A percentile compares a stretch with the other conserved stretches of the same genome.
Evolutionary conservation across 352 stramenopile species (phyloP).

Genomic region (Aphanomyces cochlioides): DNA sequence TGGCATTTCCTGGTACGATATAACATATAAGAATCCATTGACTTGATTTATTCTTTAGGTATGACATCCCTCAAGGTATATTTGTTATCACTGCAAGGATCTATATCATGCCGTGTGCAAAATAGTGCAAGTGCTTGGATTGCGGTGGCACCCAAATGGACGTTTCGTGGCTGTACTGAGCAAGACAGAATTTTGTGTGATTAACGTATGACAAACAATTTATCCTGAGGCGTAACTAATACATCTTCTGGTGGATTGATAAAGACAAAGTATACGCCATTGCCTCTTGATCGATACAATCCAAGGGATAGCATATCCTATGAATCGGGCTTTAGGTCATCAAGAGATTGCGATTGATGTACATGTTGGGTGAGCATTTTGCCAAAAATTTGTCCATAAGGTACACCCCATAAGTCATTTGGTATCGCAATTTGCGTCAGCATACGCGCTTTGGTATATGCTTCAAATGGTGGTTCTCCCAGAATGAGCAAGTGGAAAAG

Average conservation of each 20-base stretch:
- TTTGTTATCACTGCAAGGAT: conserved; percentile 5
- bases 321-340: not conserved
- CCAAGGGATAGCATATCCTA: conserved; percentile 53
- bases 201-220: conserved; percentile 58
- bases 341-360: not conserved
- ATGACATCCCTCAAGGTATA: conserved; percentile 2
- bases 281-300: conserved; percentile 48
- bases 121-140: conserved; percentile 49
- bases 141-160: conserved; percentile 62
- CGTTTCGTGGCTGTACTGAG: conserved; percentile 50
- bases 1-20: conserved; percentile 53
- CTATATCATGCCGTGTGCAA: not conserved
- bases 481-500: conserved; percentile 64
- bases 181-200: conserved; percentile 61
- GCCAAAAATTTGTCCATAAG: conserved; percentile 58
- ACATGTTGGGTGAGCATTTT: conserved; percentile 43
- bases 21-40: not conserved
- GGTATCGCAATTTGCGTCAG: conserved; percentile 57
- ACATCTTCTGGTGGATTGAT: conserved; percentile 59
- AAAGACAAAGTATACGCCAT: conserved; percentile 50
- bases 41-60: conserved; percentile 8
- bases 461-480: conserved; percentile 48
- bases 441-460: conserved; percentile 34
- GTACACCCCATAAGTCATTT: conserved; percentile 50
- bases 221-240: conserved; percentile 55